Conservation (phyloP, 163 green algal species). For the Chlorella variabilis region DNA sequence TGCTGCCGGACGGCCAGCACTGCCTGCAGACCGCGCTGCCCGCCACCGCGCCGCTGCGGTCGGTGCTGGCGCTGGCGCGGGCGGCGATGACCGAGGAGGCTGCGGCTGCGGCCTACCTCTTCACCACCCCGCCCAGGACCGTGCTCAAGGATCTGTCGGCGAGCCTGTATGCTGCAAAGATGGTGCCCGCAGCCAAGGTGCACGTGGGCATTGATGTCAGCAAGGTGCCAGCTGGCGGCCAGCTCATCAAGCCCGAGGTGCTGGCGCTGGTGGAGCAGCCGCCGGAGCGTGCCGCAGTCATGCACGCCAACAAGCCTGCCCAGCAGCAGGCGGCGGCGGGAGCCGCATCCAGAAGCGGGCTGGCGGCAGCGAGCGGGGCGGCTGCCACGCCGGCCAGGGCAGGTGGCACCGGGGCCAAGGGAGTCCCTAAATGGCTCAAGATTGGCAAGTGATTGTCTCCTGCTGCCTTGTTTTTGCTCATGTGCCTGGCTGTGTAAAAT, state of each 20-base stretch:
- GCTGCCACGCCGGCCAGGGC: slow-evolving; percentile 1
- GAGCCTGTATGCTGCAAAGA: slow-evolving; percentile 28
- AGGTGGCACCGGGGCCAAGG: slow-evolving; percentile 13
- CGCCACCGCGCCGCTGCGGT: slow-evolving; percentile 14
- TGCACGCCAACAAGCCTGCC: background rate
- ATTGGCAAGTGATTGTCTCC: slow-evolving; percentile 34
- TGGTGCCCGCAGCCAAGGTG: slow-evolving; percentile 48
- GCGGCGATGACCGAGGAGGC: slow-evolving; percentile 5
- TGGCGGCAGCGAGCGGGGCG: background rate
- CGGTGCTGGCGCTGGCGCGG: slow-evolving; percentile 30
- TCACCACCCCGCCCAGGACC: slow-evolving; percentile 48
- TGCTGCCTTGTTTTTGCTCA: background rate
- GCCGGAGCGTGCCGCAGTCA: background rate
- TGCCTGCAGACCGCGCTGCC: slow-evolving; percentile 45
- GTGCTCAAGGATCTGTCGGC: slow-evolving; percentile 20
- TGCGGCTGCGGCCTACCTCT: slow-evolving; percentile 34
- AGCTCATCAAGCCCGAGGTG: slow-evolving; percentile 35
- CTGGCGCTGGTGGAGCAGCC: slow-evolving; percentile 19
- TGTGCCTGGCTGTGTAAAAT: too few relatives aligned
- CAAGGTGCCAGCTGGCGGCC: background rate
- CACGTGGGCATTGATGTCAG: slow-evolving; percentile 40
- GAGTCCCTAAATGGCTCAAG: slow-evolving; percentile 58
- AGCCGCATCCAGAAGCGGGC: background rate
- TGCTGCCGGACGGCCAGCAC: slow-evolving; percentile 40
- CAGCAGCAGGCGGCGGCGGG: background rate